Conservation (phyloP, 1,139 yeast genomes). For the Taphrina sp. region DNA sequence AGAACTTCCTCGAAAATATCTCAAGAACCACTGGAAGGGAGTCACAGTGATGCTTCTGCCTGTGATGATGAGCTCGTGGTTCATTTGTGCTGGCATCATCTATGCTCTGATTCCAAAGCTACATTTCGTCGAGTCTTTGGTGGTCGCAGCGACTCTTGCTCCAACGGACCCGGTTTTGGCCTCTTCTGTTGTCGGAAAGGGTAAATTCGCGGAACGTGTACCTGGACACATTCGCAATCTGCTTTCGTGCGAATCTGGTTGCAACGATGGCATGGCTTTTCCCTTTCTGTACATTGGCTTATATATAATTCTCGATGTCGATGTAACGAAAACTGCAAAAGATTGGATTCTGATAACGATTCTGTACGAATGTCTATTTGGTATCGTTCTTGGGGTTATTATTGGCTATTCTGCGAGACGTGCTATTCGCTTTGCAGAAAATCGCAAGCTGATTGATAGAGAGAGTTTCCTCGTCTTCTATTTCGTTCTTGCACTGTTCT, state of each 20-base stretch:
- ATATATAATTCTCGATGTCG: slow-evolving; percentile 43
- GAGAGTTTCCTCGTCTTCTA: slow-evolving; percentile 93
- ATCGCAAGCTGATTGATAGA: slow-evolving; percentile 72
- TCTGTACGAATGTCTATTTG: slow-evolving; percentile 84
- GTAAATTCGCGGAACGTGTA: slow-evolving; percentile 93
- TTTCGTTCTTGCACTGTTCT: slow-evolving; percentile 75
- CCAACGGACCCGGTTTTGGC: slow-evolving; percentile 98
- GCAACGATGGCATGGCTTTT: slow-evolving; percentile 98
- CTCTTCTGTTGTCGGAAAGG: slow-evolving; percentile 97
- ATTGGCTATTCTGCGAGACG: slow-evolving; percentile 77
- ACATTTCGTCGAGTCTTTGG: slow-evolving; percentile 68
- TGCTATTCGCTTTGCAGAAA: slow-evolving; percentile 75
- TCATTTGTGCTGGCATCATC: slow-evolving; percentile 77
- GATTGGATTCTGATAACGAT: slow-evolving; percentile 79
- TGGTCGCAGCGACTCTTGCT: slow-evolving; percentile 88
- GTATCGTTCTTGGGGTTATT: slow-evolving; percentile 69
- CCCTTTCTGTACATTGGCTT: slow-evolving; percentile 83
- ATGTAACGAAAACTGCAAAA: slow-evolving; percentile 31
- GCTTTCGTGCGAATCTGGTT: slow-evolving; percentile 90
- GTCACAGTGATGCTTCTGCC: slow-evolving; percentile 77
- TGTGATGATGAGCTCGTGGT: slow-evolving; percentile 94
- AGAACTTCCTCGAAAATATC: slow-evolving; percentile 88
- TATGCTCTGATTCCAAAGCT: slow-evolving; percentile 85
- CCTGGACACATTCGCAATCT: slow-evolving; percentile 94
- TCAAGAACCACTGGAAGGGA: slow-evolving; percentile 86